Evolutionary conservation across 805 yeast genomes (phyloP).

Genomic region (Metschnikowia drakensbergensis): DNA sequence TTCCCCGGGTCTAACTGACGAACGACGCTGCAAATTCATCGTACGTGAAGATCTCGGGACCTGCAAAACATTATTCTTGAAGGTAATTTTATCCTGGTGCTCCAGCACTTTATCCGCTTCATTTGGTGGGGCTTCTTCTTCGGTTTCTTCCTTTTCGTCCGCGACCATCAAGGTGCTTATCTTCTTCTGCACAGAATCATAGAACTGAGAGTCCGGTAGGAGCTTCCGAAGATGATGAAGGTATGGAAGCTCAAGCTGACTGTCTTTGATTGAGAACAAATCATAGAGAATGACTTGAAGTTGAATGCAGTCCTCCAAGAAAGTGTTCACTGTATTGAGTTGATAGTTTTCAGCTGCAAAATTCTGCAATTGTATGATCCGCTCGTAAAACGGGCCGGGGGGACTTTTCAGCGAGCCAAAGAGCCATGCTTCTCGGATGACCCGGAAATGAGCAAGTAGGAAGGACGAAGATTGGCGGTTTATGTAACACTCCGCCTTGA

Average conservation of each 20-base stretch:
- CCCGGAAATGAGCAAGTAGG: constrained; percentile 22
- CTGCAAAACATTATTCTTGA: constrained; percentile 13
- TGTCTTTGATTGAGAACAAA: constrained; percentile 12
- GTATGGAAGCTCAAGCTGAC: constrained; percentile 17
- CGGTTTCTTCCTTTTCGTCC: constrained; percentile 5
- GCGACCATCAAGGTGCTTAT: constrained; percentile 26
- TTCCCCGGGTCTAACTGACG: not conserved
- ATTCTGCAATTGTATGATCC: not conserved
- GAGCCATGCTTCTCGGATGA: constrained; percentile 23
- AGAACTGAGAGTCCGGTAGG: constrained; percentile 23
- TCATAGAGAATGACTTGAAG: constrained; percentile 16
- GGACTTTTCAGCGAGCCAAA: constrained; percentile 2
- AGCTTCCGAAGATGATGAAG: constrained; percentile 17
- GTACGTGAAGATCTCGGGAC: constrained; percentile 18
- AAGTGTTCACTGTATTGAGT: constrained; percentile 19
- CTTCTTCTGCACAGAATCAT: constrained; percentile 31
- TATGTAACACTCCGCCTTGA: constrained; percentile 19
- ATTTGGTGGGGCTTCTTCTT: not conserved
- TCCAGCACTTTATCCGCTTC: not conserved
- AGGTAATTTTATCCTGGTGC: constrained; percentile 12
- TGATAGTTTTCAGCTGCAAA: constrained; percentile 16
- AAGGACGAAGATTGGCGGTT: constrained; percentile 24
- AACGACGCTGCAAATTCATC: constrained; percentile 15
- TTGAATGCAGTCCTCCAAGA: constrained; percentile 22
- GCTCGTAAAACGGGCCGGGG: not conserved